phyloP scores from a whole-genome alignment of 1,284 basidiomycete genomes.

The Exsudoporus floridanus region DNA sequence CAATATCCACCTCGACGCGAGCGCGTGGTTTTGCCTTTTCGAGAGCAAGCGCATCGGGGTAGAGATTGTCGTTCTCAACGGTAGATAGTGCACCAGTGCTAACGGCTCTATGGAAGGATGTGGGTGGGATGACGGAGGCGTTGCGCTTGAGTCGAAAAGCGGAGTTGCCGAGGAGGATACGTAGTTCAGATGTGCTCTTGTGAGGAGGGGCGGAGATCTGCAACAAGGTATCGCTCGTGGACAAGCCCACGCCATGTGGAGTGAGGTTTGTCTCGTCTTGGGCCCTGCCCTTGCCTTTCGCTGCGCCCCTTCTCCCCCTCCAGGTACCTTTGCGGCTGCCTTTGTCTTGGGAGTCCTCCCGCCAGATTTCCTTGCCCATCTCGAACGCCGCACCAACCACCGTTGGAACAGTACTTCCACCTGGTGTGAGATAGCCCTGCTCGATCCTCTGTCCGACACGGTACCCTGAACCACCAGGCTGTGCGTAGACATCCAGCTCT shows the following conservation, averaged over 20 bases:
- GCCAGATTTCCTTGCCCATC: conserved; percentile 27
- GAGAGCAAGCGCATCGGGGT: conserved; percentile 39
- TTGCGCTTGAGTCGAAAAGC: conserved; percentile 55
- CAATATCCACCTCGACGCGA: conserved; percentile 82
- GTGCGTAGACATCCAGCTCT: conserved; percentile 38
- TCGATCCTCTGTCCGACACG: conserved; percentile 41
- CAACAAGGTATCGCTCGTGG: conserved; percentile 53
- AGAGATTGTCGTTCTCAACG: conserved; percentile 17
- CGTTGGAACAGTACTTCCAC: conserved; percentile 19
- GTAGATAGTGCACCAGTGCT: conserved; percentile 7
- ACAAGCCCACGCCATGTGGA: conserved; percentile 30
- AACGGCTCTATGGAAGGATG: conserved; percentile 8
- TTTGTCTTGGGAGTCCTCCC: conserved; percentile 11
- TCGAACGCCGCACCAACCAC: conserved; percentile 10
- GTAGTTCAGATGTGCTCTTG: conserved; percentile 55
- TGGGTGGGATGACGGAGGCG: conserved; percentile 42
- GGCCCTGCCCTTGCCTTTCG: conserved; percentile 4
- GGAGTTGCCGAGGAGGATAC: conserved; percentile 58
- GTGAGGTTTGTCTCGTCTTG: conserved; percentile 6
- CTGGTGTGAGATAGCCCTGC: conserved; percentile 32
- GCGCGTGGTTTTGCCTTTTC: conserved; percentile 69
- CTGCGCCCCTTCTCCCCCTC: conserved; percentile 10
- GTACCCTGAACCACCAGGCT: conserved; percentile 38
- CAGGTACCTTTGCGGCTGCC: conserved; percentile 17
- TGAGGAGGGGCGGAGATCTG: conserved; percentile 46